Conservation (phyloP, 2,329 filamentous ascomycete species). For the Arthroderma uncinatum region DNA sequence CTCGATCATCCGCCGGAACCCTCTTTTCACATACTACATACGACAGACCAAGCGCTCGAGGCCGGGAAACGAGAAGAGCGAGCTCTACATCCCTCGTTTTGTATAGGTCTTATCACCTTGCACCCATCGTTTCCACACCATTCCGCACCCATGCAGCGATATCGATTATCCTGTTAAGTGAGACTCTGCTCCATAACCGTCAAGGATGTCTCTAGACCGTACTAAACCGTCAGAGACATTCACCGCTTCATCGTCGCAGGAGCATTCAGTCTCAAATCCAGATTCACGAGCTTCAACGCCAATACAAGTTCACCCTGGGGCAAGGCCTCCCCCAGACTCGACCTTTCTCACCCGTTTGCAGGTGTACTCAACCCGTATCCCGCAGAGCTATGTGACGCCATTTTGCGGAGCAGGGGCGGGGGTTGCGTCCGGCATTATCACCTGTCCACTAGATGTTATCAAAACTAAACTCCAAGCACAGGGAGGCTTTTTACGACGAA, state of each 20-base stretch:
- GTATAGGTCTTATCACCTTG: background rate
- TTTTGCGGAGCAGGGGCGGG: slow-evolving; percentile 80
- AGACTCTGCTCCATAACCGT: slow-evolving; percentile 29
- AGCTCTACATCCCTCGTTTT: background rate
- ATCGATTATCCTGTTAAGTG: slow-evolving; percentile 25
- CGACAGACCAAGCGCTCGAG: background rate
- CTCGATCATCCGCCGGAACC: slow-evolving; percentile 18
- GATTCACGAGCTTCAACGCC: slow-evolving; percentile 16
- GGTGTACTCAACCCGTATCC: slow-evolving; percentile 38
- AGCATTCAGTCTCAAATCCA: slow-evolving; percentile 12
- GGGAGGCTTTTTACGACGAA: slow-evolving; percentile 57
- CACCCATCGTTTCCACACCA: background rate
- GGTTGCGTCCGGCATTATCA: slow-evolving; percentile 85
- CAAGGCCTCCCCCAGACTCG: slow-evolving; percentile 22
- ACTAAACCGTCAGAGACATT: slow-evolving; percentile 26
- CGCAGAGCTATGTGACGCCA: slow-evolving; percentile 58
- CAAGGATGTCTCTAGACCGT: slow-evolving; percentile 38
- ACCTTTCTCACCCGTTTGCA: slow-evolving; percentile 28
- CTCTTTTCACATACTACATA: slow-evolving; percentile 17
- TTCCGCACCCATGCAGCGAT: slow-evolving; percentile 33
- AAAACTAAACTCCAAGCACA: slow-evolving; percentile 97
- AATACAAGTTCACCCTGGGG: slow-evolving; percentile 19
- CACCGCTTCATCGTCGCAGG: slow-evolving; percentile 23
- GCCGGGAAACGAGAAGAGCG: background rate
- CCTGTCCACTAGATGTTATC: slow-evolving; percentile 95